Conservation (phyloP, 345 rosid genomes). For the Mangifera indica region DNA sequence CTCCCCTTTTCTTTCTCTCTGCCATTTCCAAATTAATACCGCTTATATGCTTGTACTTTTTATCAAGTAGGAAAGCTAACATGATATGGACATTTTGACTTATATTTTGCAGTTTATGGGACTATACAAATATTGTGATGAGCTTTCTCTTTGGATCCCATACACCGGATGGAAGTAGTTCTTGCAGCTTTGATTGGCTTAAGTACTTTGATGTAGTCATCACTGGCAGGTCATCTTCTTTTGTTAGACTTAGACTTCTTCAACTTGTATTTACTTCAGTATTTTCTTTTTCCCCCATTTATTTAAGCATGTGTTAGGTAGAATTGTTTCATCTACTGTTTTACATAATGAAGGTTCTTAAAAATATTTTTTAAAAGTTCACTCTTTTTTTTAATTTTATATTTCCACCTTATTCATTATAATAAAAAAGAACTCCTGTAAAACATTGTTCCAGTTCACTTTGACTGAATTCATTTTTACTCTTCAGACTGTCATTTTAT, state of each 20-base stretch:
- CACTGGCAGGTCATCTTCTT: conserved; percentile 76
- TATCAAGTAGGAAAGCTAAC: too few relatives aligned
- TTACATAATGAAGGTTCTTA: too few relatives aligned
- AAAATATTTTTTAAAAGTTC: neutral
- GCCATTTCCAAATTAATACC: neutral
- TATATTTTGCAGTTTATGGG: conserved; percentile 83
- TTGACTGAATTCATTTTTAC: neutral
- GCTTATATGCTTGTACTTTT: too few relatives aligned
- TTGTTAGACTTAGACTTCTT: conserved; percentile 4
- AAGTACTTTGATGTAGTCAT: conserved; percentile 85
- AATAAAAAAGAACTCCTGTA: neutral
- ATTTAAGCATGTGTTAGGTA: neutral
- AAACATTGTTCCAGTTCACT: neutral
- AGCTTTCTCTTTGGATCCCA: conserved; percentile 73
- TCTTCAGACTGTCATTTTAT: neutral
- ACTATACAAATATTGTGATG: conserved; percentile 95
- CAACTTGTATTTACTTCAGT: neutral
- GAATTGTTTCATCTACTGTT: neutral
- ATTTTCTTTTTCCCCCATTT: neutral
- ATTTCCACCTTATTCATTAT: neutral
- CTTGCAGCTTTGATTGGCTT: conserved; percentile 85
- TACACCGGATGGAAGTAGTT: conserved; percentile 33
- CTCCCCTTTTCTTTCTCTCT: neutral
- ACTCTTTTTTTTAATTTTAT: neutral
- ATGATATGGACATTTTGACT: neutral